Evolutionary conservation across 257 asterid genomes (phyloP).

Genomic region (Hygrophila difformis): DNA sequence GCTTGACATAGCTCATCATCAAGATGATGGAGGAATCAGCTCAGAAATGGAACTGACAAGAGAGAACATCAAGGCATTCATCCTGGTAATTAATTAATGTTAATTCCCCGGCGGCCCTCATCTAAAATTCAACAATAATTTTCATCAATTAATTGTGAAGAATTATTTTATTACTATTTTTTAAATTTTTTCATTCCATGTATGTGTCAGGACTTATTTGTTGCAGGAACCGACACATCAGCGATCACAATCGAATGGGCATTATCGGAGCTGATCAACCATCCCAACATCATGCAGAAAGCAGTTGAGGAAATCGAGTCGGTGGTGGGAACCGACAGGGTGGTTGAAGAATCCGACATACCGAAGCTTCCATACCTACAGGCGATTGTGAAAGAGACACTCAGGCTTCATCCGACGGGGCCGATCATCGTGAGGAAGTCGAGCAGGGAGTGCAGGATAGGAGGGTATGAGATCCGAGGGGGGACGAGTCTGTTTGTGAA

Average conservation of each 20-base stretch:
- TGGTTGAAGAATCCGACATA: constrained; percentile 56
- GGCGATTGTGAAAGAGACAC: constrained; percentile 65
- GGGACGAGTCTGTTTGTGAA: constrained; percentile 49
- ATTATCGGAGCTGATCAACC: constrained; percentile 60
- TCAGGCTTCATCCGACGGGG: constrained; percentile 71
- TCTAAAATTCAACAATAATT: too few species aligned
- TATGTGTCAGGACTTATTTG: constrained; percentile 56
- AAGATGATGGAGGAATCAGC: too few species aligned
- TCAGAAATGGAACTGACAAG: constrained; percentile 38
- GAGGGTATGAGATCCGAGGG: constrained; percentile 41
- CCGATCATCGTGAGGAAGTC: constrained; percentile 50
- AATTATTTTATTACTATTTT: too few species aligned
- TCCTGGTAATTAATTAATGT: too few species aligned
- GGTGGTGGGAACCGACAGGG: constrained; percentile 27
- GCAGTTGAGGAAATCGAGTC: constrained; percentile 49
- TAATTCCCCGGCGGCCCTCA: too few species aligned
- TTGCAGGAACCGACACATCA: constrained; percentile 75
- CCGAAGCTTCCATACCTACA: constrained; percentile 54
- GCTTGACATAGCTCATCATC: constrained; percentile 54
- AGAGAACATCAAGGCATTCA: constrained; percentile 64
- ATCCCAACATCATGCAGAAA: constrained; percentile 41
- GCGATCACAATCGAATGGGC: constrained; percentile 85
- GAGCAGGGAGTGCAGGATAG: constrained; percentile 39
- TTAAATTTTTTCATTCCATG: too few species aligned
- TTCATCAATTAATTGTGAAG: too few species aligned